Evolutionary conservation across 1,284 basidiomycete genomes (phyloP).

Genomic region (Sporisorium graminicola): DNA sequence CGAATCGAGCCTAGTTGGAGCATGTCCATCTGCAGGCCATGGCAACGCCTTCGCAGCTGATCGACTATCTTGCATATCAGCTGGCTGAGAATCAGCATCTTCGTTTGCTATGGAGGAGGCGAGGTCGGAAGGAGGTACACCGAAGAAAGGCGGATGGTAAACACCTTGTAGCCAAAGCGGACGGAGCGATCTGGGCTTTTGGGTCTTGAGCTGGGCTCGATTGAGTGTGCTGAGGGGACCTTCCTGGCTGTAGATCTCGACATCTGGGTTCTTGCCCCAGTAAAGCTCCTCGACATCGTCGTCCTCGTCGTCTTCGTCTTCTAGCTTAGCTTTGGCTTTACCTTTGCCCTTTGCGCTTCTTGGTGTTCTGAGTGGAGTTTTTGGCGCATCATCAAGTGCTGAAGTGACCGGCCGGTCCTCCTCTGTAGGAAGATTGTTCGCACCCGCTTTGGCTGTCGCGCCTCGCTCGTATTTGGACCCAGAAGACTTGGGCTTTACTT

Average conservation of each 20-base stretch:
- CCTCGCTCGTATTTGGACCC: neutral
- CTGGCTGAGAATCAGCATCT: constrained; percentile 8
- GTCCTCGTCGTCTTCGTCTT: constrained; percentile 18
- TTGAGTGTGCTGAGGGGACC: constrained; percentile 18
- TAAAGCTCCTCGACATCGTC: constrained; percentile 11
- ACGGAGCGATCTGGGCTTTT: constrained; percentile 24
- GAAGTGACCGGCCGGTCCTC: neutral
- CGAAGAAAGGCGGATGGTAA: constrained; percentile 27
- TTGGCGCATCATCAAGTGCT: neutral
- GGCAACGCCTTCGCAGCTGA: constrained; percentile 1
- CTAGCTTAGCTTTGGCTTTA: constrained; percentile 11
- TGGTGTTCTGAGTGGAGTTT: neutral
- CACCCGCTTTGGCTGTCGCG: neutral
- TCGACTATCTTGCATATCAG: neutral
- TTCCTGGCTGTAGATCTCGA: constrained; percentile 21
- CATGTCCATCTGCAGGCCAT: constrained; percentile 39
- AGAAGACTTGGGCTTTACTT: neutral
- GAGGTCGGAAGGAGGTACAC: constrained; percentile 12
- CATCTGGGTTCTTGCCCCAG: constrained; percentile 17
- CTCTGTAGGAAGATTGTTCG: neutral
- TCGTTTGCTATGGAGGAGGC: neutral
- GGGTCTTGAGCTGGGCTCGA: constrained; percentile 17
- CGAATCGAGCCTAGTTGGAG: constrained; percentile 15
- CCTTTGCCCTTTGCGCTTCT: constrained; percentile 20
- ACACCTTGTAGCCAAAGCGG: constrained; percentile 35